Evolutionary conservation across 805 yeast species (phyloP).

Genomic region (Ogataea paraovalis): DNA sequence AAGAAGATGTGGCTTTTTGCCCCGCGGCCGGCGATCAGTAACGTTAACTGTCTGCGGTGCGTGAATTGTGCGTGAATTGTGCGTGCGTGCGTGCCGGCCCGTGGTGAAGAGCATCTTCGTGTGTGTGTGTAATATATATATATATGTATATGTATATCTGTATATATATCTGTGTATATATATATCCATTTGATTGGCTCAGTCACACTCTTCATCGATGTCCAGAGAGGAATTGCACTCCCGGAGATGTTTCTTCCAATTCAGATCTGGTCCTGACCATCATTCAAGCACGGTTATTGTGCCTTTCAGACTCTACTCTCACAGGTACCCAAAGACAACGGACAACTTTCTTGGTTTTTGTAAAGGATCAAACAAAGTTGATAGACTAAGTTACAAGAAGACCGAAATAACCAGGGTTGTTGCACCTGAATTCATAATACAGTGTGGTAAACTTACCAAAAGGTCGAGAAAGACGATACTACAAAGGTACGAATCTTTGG

Average conservation of each 20-base stretch:
- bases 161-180: background rate
- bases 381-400: conserved; percentile 13
- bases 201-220: too few species aligned
- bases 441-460: conserved; percentile 19
- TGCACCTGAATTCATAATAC: conserved; percentile 28
- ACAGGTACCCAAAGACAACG: conserved; percentile 13
- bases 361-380: conserved; percentile 1
- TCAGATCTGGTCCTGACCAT: background rate
- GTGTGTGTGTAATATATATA: too few species aligned
- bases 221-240: too few species aligned
- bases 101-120: too few species aligned
- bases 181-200: too few species aligned
- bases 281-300: conserved; percentile 4
- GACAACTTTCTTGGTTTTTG: conserved; percentile 14
- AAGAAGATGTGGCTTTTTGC: too few species aligned
- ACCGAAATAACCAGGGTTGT: conserved; percentile 22
- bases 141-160: too few species aligned
- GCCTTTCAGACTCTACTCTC: conserved; percentile 10
- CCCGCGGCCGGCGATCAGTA: too few species aligned
- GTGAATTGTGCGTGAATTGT: too few species aligned
- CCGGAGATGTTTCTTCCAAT: conserved; percentile 5
- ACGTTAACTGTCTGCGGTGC: too few species aligned
- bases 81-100: too few species aligned
- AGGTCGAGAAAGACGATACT: conserved; percentile 3
- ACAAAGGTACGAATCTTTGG: too few species aligned